A percentile compares a stretch with the other conserved stretches of the same genome.
These are phyloP conservation scores for Jamesozyma hellenica DNA, from an alignment of 805 yeast genomes.

Conservation along the genomic window DNA sequence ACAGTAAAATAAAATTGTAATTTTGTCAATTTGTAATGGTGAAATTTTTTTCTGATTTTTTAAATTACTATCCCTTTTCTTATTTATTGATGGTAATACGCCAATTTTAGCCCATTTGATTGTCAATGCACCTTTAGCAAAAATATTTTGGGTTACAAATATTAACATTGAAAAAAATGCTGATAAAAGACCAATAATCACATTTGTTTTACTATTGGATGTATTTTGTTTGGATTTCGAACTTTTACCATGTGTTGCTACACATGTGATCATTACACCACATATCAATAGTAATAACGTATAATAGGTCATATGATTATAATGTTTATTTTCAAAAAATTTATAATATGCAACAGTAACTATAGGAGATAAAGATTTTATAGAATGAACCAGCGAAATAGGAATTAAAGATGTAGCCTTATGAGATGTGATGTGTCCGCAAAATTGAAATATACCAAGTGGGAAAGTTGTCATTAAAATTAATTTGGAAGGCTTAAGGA, in stretches of 20 bases:
- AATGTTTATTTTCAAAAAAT: constrained; percentile 45
- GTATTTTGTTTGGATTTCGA: constrained; percentile 5
- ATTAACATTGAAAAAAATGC: constrained; percentile 41
- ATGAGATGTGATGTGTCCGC: constrained; percentile 85
- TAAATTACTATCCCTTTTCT: constrained; percentile 9
- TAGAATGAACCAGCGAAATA: constrained; percentile 89
- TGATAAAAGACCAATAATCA: constrained; percentile 28
- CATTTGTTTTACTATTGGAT: constrained; percentile 4
- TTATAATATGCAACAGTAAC: constrained; percentile 77
- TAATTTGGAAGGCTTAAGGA: constrained; percentile 44
- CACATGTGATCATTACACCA: constrained; percentile 80
- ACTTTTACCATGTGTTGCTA: constrained; percentile 30
- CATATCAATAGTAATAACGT: constrained; percentile 68
- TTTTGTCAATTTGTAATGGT: constrained; percentile 45
- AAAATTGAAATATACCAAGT: constrained; percentile 88
- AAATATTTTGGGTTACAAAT: constrained; percentile 69
- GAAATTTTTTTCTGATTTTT: constrained; percentile 19
- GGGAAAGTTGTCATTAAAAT: constrained; percentile 67
- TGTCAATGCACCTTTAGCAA: constrained; percentile 65
- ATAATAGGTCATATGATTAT: constrained; percentile 56
- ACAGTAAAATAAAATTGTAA: constrained; percentile 63
- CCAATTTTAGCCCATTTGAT: constrained; percentile 24
- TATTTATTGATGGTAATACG: constrained; percentile 15
- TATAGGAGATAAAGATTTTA: constrained; percentile 84
- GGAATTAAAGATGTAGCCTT: constrained; percentile 88